A percentile compares a stretch with the other conserved stretches of the same genome.
These are phyloP conservation scores for Arthrobotrys conoides DNA, from an alignment of 2,329 filamentous ascomycete species.

Conservation along the genomic window DNA sequence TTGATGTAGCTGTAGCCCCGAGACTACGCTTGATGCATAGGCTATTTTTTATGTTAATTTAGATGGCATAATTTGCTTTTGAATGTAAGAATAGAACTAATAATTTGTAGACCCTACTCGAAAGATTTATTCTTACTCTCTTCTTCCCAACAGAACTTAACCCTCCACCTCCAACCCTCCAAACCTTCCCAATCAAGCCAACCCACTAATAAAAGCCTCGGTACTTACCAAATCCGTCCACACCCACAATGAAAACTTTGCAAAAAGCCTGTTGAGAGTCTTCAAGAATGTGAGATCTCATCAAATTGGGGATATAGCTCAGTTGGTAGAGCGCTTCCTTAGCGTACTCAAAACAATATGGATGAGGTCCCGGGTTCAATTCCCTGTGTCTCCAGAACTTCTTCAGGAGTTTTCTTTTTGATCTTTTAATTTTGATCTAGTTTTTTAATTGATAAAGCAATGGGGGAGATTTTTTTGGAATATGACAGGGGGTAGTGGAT, in stretches of 20 bases:
- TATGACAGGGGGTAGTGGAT: no score
- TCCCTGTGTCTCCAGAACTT: conserved; percentile 41
- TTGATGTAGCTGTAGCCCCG: no score
- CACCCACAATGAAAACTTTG: conserved; percentile 20
- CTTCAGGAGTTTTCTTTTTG: conserved; percentile 5
- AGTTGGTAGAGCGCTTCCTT: conserved; percentile 57
- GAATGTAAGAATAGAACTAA: no score
- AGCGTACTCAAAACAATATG: conserved; percentile 37
- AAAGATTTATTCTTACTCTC: no score
- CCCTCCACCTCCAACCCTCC: no score
- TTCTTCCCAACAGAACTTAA: no score
- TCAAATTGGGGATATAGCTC: conserved; percentile 47
- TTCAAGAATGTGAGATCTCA: no score
- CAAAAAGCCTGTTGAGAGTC: not conserved
- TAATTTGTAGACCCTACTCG: no score
- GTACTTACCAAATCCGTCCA: conserved; percentile 12
- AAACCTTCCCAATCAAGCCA: conserved; percentile 16
- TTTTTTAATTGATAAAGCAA: not conserved
- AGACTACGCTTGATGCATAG: no score
- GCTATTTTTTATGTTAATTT: no score
- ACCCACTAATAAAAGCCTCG: not conserved
- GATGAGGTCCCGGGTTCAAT: conserved; percentile 57
- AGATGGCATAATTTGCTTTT: no score
- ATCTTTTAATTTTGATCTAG: not conserved
- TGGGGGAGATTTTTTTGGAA: not conserved